Percentiles rank a stretch among this genome's conserved stretches.
These are phyloP conservation scores for Nakazawaea ishiwadae DNA, from an alignment of 805 yeast species.

Conservation along the genomic window DNA sequence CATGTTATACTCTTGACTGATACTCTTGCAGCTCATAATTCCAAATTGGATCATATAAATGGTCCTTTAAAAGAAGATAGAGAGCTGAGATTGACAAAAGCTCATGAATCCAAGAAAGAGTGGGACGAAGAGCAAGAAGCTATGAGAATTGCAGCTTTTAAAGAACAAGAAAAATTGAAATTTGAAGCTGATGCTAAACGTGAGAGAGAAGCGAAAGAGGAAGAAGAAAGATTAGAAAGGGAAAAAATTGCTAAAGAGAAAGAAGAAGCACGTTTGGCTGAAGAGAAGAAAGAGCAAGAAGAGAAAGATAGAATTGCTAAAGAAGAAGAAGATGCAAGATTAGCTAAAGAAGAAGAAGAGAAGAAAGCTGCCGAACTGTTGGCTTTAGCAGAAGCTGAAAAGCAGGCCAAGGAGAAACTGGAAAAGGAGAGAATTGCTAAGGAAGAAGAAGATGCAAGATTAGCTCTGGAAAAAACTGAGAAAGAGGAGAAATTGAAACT, in stretches of 20 bases:
- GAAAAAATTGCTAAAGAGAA: constrained; percentile 22
- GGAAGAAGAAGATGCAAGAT: constrained; percentile 27
- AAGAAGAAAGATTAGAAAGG: constrained; percentile 29
- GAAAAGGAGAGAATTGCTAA: constrained; percentile 23
- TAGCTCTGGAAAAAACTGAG: constrained; percentile 30
- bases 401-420: constrained; percentile 30
- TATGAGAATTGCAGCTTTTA: constrained; percentile 39
- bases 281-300: constrained; percentile 16
- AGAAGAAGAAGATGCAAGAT: constrained; percentile 19
- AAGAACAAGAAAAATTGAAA: constrained; percentile 39
- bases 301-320: constrained; percentile 20
- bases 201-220: constrained; percentile 36
- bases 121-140: constrained; percentile 44
- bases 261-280: constrained; percentile 19
- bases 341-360: constrained; percentile 19
- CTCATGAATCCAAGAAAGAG: constrained; percentile 31
- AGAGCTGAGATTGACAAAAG: constrained; percentile 31
- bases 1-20: constrained; percentile 41
- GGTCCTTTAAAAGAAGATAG: constrained; percentile 33
- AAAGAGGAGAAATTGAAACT: constrained; percentile 25
- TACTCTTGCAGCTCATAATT: constrained; percentile 38
- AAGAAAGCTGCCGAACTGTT: constrained; percentile 30
- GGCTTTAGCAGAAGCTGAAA: constrained; percentile 30
- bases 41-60: constrained; percentile 34
- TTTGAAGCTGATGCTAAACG: constrained; percentile 34